A percentile compares a stretch with the other conserved stretches of the same genome.
These are phyloP conservation scores for Benincasa hispida DNA, from an alignment of 306 rosid genomes.

Conservation along the genomic window DNA sequence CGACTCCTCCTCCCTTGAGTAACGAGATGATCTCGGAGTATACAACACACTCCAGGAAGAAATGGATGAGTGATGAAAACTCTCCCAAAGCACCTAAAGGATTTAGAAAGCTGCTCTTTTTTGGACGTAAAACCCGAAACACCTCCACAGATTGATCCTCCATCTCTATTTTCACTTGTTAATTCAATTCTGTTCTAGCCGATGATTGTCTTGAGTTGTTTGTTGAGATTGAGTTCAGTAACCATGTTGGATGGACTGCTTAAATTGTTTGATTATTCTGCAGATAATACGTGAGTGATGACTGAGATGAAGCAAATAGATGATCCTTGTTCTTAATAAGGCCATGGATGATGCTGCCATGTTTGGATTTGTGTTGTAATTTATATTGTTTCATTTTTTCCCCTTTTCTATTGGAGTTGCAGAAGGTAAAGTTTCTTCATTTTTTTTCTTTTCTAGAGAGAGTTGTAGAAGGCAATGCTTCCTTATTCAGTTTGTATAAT, in stretches of 20 bases:
- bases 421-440: not conserved
- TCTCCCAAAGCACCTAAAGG: conserved; percentile 70
- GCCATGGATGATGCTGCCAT: conserved; percentile 32
- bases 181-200: conserved; percentile 6
- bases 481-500: not conserved
- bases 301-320: conserved; percentile 25
- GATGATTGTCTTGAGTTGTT: conserved; percentile 16
- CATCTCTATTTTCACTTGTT: conserved; percentile 5
- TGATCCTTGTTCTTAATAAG: conserved; percentile 22
- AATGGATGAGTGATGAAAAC: conserved; percentile 79
- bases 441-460: not conserved
- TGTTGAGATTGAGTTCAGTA: conserved; percentile 10
- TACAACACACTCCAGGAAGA: conserved; percentile 55
- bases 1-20: conserved; percentile 66
- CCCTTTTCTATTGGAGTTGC: not conserved
- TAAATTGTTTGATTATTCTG: conserved; percentile 22
- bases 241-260: conserved; percentile 6
- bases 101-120: conserved; percentile 80
- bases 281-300: conserved; percentile 17
- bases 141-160: conserved; percentile 19
- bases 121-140: conserved; percentile 60
- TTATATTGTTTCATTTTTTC: conserved; percentile 16
- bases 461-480: not conserved
- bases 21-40: conserved; percentile 28
- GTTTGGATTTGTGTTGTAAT: conserved; percentile 24